These are phyloP conservation scores for Pythium utonaiense DNA, from an alignment of 352 stramenopile species.

Conservation along the genomic window DNA sequence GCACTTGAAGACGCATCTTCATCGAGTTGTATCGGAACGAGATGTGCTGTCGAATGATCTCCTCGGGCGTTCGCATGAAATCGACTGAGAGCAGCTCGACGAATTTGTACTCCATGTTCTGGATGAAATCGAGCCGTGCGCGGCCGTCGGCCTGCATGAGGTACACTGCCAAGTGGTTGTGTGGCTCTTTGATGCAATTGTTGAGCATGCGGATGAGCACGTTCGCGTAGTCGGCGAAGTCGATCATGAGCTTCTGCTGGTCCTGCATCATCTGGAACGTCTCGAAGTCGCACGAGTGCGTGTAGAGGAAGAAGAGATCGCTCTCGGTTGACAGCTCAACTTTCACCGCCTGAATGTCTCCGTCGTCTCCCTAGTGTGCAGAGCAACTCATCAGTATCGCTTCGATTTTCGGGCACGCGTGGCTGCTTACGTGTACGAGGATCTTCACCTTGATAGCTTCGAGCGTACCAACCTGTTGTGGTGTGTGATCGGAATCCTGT, in stretches of 20 bases:
- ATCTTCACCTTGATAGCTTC: slow-evolving; percentile 95
- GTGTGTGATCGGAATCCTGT: slow-evolving; percentile 77
- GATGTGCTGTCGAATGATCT: slow-evolving; percentile 91
- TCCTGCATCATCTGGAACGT: slow-evolving; percentile 91
- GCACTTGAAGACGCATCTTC: slow-evolving; percentile 88
- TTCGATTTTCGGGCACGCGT: no score
- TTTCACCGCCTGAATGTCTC: slow-evolving; percentile 78
- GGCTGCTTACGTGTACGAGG: slow-evolving; percentile 65
- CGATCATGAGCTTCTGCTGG: slow-evolving; percentile 95
- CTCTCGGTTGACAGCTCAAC: slow-evolving; percentile 91
- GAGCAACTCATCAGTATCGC: neutral
- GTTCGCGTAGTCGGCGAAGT: slow-evolving; percentile 93
- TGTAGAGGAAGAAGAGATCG: slow-evolving; percentile 94
- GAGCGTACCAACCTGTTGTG: slow-evolving; percentile 88
- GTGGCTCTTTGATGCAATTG: slow-evolving; percentile 94
- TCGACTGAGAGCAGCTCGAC: slow-evolving; percentile 92
- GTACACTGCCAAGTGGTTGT: slow-evolving; percentile 93
- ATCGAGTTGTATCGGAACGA: slow-evolving; percentile 93
- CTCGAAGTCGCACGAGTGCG: slow-evolving; percentile 83
- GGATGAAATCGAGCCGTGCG: slow-evolving; percentile 92
- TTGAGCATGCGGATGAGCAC: slow-evolving; percentile 94
- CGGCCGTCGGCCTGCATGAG: slow-evolving; percentile 91
- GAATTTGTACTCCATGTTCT: slow-evolving; percentile 98
- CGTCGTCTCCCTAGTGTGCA: slow-evolving; percentile 67
- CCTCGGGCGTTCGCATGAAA: slow-evolving; percentile 87